These are phyloP conservation scores for Ceratobasidium papillatum DNA, from an alignment of 1,284 basidiomycete species.

Conservation along the genomic window DNA sequence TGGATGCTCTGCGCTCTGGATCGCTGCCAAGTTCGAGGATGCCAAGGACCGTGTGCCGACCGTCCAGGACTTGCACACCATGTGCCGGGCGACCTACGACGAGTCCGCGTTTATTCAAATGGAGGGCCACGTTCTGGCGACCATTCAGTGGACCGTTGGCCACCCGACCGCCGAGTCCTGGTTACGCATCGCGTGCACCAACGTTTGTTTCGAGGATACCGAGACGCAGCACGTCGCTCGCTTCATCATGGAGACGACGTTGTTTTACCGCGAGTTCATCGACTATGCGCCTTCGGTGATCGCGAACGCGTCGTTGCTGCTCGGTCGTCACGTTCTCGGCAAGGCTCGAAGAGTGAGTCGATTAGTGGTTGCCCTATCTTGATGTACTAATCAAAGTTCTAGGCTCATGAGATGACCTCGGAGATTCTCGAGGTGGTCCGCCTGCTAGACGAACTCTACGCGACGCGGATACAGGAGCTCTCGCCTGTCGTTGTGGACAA, in stretches of 20 bases:
- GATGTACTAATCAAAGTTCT: background rate
- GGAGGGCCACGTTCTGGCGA: constrained; percentile 96
- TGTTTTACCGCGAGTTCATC: constrained; percentile 97
- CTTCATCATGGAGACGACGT: constrained; percentile 97
- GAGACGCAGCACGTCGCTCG: constrained; percentile 94
- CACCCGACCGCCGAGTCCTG: constrained; percentile 98
- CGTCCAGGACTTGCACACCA: constrained; percentile 90
- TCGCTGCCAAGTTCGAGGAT: constrained; percentile 99
- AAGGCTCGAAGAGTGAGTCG: constrained; percentile 73
- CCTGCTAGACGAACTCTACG: constrained; percentile 84
- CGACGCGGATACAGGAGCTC: constrained; percentile 85
- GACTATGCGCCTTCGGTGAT: constrained; percentile 85
- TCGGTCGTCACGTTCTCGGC: constrained; percentile 87
- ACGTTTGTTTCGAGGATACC: constrained; percentile 76
- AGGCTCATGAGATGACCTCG: constrained; percentile 46
- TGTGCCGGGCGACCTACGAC: constrained; percentile 95
- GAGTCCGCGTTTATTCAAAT: constrained; percentile 96
- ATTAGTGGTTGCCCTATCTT: background rate
- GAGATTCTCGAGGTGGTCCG: constrained; percentile 73
- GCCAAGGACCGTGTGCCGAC: constrained; percentile 98
- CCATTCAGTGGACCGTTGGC: constrained; percentile 96
- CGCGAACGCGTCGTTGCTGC: constrained; percentile 85
- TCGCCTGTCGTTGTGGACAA: constrained; percentile 97
- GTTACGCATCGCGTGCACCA: constrained; percentile 71
- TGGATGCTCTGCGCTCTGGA: constrained; percentile 97